These are phyloP conservation scores for Ogataea nitratoaversa DNA, from an alignment of 805 yeast genomes.

Conservation along the genomic window DNA sequence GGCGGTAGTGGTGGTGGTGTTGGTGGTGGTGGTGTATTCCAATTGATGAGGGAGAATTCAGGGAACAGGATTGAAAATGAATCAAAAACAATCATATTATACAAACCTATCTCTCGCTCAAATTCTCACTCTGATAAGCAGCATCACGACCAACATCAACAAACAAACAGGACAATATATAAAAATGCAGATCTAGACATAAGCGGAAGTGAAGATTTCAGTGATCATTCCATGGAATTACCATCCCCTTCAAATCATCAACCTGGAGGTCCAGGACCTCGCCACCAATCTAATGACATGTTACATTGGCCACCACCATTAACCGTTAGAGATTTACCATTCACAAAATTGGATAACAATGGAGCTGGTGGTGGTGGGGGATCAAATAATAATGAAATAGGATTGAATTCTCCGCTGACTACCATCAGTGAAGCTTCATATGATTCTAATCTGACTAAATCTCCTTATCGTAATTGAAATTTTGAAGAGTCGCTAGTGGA, in stretches of 20 bases:
- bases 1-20: too few relatives aligned
- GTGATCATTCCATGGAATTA: too few relatives aligned
- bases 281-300: too few relatives aligned
- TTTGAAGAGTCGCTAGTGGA: too few relatives aligned
- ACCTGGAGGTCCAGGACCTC: too few relatives aligned
- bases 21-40: too few relatives aligned
- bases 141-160: slow-evolving; percentile 1
- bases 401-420: slow-evolving; percentile 22
- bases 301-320: slow-evolving; percentile 15
- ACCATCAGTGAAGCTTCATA: slow-evolving; percentile 28
- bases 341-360: slow-evolving; percentile 6
- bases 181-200: slow-evolving; percentile 11
- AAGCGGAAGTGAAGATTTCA: slow-evolving; percentile 15
- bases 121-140: neutral
- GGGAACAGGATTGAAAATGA: slow-evolving; percentile 18
- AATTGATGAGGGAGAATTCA: slow-evolving; percentile 1
- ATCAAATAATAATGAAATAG: too few relatives aligned
- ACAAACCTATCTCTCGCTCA: slow-evolving; percentile 16
- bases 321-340: slow-evolving; percentile 10
- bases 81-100: slow-evolving; percentile 30
- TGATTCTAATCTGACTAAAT: slow-evolving; percentile 17
- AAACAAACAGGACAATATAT: slow-evolving; percentile 2
- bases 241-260: too few relatives aligned
- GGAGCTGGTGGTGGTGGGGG: neutral
- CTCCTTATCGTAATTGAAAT: slow-evolving; percentile 5